A percentile compares a stretch with the other conserved stretches of the same genome.
Evolutionary conservation across 257 asterid genomes (phyloP).

Genomic region (Solanum appendiculatum): DNA sequence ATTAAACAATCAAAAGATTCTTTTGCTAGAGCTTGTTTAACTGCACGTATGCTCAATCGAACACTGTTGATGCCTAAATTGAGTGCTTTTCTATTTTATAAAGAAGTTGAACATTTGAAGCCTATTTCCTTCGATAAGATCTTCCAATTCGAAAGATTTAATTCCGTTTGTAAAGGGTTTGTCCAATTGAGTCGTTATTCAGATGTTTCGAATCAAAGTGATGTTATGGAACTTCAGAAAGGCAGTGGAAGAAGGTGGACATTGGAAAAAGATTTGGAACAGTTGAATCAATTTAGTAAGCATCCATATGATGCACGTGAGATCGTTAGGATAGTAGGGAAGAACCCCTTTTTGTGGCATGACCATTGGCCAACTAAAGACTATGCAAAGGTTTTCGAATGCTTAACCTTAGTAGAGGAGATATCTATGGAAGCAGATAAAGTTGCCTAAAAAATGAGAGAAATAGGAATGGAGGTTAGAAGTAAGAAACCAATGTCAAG

Average conservation of each 20-base stretch:
- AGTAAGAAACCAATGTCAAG: background rate
- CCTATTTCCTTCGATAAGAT: too few species aligned
- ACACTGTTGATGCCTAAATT: too few species aligned
- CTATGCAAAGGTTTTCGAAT: conserved; percentile 66
- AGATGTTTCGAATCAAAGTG: too few species aligned
- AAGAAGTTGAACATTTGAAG: too few species aligned
- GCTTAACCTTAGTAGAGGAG: conserved; percentile 63
- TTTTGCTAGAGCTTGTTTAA: conserved; percentile 77
- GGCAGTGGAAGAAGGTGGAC: conserved; percentile 95
- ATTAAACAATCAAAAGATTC: conserved; percentile 77
- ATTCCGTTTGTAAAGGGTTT: too few species aligned
- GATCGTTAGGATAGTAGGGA: conserved; percentile 45
- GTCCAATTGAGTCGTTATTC: too few species aligned
- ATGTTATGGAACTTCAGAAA: too few species aligned
- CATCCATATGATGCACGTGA: conserved; percentile 29
- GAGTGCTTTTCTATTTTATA: too few species aligned
- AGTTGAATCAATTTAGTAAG: conserved; percentile 30
- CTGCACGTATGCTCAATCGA: too few species aligned
- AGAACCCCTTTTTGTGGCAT: conserved; percentile 92
- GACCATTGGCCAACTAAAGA: conserved; percentile 89
- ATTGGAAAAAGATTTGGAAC: conserved; percentile 42
- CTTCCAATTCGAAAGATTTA: too few species aligned
- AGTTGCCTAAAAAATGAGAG: conserved; percentile 56
- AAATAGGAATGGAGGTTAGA: conserved; percentile 27
- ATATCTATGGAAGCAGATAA: conserved; percentile 65